Evolutionary conservation across 2,329 filamentous ascomycete genomes (phyloP), one percentile per base, ranked within the genome.

Genomic region (Ophiostoma tasmaniense): DNA sequence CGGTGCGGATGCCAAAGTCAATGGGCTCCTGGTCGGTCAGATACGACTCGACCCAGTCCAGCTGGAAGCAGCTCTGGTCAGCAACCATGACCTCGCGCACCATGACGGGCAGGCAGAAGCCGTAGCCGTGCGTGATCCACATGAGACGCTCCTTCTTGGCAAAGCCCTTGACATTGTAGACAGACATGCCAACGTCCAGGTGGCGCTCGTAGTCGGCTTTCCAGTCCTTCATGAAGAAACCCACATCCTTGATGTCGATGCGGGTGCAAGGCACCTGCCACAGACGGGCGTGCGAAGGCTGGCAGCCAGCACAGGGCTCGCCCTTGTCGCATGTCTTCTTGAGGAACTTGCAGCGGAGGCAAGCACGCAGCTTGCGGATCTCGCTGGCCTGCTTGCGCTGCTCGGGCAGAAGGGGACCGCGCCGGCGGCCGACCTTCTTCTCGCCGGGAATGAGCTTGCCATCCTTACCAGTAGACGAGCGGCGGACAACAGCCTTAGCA

Each of bases 251-350:
- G 84, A 98, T 98, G 79, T 97, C 94, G 76, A 97, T 97, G 71
- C 94, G 91, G 55, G 94, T 98, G 84, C 94, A 98, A 71, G 94
- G 94, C 62, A 98, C 94, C 81, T 97, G 93, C 94, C 94, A 98
- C 67, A 98, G 84, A 73, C 94, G 89, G 72, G 94, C 94, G 79
- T 98, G 94, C 25, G 93, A 96, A 66, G 94, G 94, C 81, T 97
- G 91, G 82, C 94, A 98, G 65, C 94, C 94, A 75, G 90, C 91
- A 80, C 94, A 98, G 70, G 94, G 94, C 81, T 97, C 93, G 72
- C 94, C 94, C 83, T 96, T 97, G 80, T 98, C 94, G 77, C 94
- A 98, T 66, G 94, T 97, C 86, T 98, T 98, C 86, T 98, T 98
- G 78, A 98, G 84, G 83, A 97, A 98, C 82, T 97, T 97, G 87